Conservation (phyloP, 495 filamentous ascomycete genomes). For the Penicillium angulare region DNA sequence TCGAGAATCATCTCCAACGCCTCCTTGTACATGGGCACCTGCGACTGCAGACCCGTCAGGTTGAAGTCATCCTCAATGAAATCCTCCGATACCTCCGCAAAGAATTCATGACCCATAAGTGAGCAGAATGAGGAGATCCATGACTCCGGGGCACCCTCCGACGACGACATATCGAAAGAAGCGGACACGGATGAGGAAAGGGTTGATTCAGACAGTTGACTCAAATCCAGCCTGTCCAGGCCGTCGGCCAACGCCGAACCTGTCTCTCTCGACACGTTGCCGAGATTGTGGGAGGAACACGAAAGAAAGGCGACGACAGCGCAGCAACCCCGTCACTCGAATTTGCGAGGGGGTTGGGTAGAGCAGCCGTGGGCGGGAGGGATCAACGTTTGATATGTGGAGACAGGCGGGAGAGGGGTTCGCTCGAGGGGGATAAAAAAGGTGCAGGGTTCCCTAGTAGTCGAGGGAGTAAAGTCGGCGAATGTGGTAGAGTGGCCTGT, state of each 20-base stretch:
- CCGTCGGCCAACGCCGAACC: slow-evolving; percentile 52
- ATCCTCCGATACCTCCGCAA: slow-evolving; percentile 96
- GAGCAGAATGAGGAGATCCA: slow-evolving; percentile 98
- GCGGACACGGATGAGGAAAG: slow-evolving; percentile 47
- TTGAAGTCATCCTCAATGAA: slow-evolving; percentile 99
- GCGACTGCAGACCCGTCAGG: slow-evolving; percentile 87
- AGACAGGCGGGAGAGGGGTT: slow-evolving; percentile 1
- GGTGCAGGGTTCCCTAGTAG: no score
- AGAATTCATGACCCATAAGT: slow-evolving; percentile 94
- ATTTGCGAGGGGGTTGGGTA: slow-evolving; percentile 5
- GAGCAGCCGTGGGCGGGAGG: background rate
- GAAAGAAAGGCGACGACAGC: slow-evolving; percentile 15
- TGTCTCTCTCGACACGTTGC: slow-evolving; percentile 54
- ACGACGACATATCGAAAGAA: slow-evolving; percentile 61
- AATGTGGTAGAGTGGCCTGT: no score
- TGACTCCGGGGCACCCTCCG: slow-evolving; percentile 82
- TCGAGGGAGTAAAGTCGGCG: no score
- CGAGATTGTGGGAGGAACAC: slow-evolving; percentile 32
- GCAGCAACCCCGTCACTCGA: slow-evolving; percentile 29
- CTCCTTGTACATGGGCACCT: slow-evolving; percentile 99
- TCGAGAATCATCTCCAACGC: slow-evolving; percentile 97
- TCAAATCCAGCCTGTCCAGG: slow-evolving; percentile 52
- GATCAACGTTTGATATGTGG: slow-evolving; percentile 6
- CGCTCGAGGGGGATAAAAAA: background rate
- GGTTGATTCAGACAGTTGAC: slow-evolving; percentile 50